Evolutionary conservation across 1,139 yeast species (phyloP).

Genomic region (Yamadazyma kanchanaburiensis): DNA sequence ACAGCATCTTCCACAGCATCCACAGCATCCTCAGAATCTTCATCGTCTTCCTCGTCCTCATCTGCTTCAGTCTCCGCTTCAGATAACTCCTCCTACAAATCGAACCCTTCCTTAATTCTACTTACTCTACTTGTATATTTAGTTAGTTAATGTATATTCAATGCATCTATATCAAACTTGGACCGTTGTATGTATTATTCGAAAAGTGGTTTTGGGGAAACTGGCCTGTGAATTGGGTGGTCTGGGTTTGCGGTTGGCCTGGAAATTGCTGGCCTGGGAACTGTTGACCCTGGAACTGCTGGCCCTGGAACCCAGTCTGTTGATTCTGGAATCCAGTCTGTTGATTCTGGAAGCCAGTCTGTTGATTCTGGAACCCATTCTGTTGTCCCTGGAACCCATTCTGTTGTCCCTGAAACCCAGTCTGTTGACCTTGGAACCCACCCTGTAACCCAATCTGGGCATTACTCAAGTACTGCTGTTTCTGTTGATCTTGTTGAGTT

Average conservation of each 20-base stretch:
- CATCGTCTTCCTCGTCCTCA: slow-evolving; percentile 3
- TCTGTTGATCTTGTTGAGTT: slow-evolving; percentile 45
- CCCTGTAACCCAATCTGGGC: slow-evolving; percentile 39
- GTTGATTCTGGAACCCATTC: slow-evolving; percentile 9
- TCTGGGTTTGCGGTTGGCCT: slow-evolving; percentile 12
- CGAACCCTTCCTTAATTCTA: too few species aligned
- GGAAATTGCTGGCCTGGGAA: slow-evolving; percentile 11
- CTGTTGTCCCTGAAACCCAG: slow-evolving; percentile 5
- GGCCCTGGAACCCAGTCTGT: too few species aligned
- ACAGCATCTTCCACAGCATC: too few species aligned
- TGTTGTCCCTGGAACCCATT: slow-evolving; percentile 10
- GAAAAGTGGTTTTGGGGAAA: slow-evolving; percentile 6
- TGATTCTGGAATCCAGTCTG: slow-evolving; percentile 5
- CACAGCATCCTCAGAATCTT: slow-evolving; percentile 3
- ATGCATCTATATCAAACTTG: slow-evolving; percentile 22
- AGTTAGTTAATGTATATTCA: too few species aligned
- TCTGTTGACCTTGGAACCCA: slow-evolving; percentile 13
- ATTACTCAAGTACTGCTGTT: slow-evolving; percentile 31
- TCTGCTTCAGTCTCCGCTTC: too few species aligned
- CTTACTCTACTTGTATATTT: too few species aligned
- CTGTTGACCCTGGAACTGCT: too few species aligned
- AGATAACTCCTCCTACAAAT: too few species aligned
- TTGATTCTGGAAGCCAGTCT: slow-evolving; percentile 8
- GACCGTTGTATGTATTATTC: slow-evolving; percentile 22
- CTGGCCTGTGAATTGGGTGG: slow-evolving; percentile 2